Evolutionary conservation across 371 early-diverging fungal species (phyloP), one percentile per base, ranked within the genome.

Genomic region (Saksenaea vasiformis): DNA sequence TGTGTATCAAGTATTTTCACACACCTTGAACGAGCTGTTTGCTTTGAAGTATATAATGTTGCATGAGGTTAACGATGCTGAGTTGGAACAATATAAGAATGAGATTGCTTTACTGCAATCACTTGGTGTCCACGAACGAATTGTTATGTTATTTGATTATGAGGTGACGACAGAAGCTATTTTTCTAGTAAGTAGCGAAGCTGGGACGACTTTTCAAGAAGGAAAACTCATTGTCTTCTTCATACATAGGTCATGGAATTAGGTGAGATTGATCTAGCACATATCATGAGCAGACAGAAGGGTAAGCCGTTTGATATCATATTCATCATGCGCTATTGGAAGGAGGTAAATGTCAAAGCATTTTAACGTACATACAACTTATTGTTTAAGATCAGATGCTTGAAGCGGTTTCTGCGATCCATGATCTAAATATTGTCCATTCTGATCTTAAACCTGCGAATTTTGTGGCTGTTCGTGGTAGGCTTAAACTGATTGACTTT

Each of bases 391-490:
- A 27, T 3, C 79, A 93, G 91, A 99, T 99, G 94, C 78, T 99
- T 1, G 78, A 90, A 47, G 96, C 98, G 0, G 98, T 99, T 1
- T 80, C 88, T 41, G 86, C 87, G 1, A 90, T 98, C 11, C 99
- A 99, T 74, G 80, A 90, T 37, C 79, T 85, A 54, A 88, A 91
- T 15, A 95, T 98, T 65, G 91, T 99, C 3, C 99, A 99, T 67
- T 85, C 92, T 3, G 99, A 99, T 69, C 74, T 99, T 27, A 99
- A 99, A 70, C 99, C 99, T 0, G 97, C 95, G 26, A 97, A 97
- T 73, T 97, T 96, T 70, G 69, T 97, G 14, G 65, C 96, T 10
- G 93, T 95, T 1, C 83, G 85, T 57, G 97, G 95, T 1, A 62
- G 80, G 22, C 71, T 98, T 10, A 98, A 98, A 65, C 72, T 98